Evolutionary conservation across 495 filamentous ascomycete species (phyloP).

Genomic region (Lindgomyces ingoldianus): DNA sequence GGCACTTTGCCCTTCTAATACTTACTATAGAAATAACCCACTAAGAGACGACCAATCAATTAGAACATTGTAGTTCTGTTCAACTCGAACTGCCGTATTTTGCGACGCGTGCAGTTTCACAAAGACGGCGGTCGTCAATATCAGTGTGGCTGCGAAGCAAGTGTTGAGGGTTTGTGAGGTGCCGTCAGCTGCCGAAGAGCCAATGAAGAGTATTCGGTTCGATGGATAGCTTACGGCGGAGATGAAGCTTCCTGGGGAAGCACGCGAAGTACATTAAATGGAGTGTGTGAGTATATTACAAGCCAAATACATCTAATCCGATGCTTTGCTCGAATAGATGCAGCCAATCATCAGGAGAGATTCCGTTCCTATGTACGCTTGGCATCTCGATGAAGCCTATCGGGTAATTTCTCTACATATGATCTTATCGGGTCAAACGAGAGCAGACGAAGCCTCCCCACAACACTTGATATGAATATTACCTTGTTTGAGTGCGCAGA

Average conservation of each 20-base stretch:
- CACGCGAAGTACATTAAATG: not conserved
- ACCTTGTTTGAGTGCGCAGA: no score
- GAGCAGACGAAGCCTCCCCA: no score
- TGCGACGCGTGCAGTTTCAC: not conserved
- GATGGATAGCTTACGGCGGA: not conserved
- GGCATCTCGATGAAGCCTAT: not conserved
- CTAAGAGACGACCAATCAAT: not conserved
- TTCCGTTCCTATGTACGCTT: not conserved
- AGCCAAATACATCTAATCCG: no score
- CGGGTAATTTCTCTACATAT: not conserved
- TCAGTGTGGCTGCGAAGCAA: not conserved
- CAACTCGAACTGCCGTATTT: constrained; percentile 12
- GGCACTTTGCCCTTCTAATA: constrained; percentile 1
- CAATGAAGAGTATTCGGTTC: not conserved
- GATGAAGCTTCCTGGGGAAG: constrained; percentile 5
- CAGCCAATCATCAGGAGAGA: not conserved
- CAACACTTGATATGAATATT: no score
- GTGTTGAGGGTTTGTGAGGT: not conserved
- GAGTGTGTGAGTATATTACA: not conserved
- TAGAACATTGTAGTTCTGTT: not conserved
- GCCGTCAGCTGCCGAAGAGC: not conserved
- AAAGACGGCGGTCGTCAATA: constrained; percentile 4
- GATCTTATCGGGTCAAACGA: not conserved
- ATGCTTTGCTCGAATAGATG: not conserved
- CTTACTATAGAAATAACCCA: not conserved